Evolutionary conservation across 306 rosid species (phyloP), one percentile per base, ranked within the genome.

Genomic region (Malus domestica): DNA sequence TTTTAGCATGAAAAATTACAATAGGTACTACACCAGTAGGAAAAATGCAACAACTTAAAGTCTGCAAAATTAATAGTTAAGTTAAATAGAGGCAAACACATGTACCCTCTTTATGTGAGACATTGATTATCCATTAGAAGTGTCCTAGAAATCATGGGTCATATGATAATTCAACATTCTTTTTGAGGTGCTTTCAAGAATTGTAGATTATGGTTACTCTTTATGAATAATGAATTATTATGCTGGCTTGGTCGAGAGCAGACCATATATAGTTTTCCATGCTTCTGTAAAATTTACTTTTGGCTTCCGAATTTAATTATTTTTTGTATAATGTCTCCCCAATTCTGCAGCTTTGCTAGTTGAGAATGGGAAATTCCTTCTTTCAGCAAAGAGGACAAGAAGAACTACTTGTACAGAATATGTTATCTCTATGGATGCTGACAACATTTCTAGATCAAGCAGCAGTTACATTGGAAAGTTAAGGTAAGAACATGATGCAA

Each of bases 371-470:
- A 93, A 93, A 46, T 93, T 93, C 83, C 97, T 93, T 75, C 96
- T 93, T 57, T 93, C 97, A 70, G 97, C 97, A 22, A 93, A 90
- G 88, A 87, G 96, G 79, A 90, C 90, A 2, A 72, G 97, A 66
- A 87, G 97, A 83, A 90, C 97, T 55, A 93, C 97, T 30, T 93
- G 85, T 85, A 93, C 97, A n/a, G 97, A 93, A 78, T 90, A 93
- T 46, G 93, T 93, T 59, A 90, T 93, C 83, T 93, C 97, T 67
- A 90, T 93, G 97, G 89, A 93, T 79, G 96, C 93, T 76, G 96
- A 86, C 82, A 87, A 87, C 81, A 90, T 90, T 76, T 90, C 96
- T 14, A 87, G 96, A 85, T 93, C 97, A 20, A 93, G 96, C 78
- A 88, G 85, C 87, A 87, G 93, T n/a, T 93, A 90, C 79, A 93